Evolutionary conservation across 352 stramenopile species (phyloP).

Genomic region (Phytophthora brassicae): DNA sequence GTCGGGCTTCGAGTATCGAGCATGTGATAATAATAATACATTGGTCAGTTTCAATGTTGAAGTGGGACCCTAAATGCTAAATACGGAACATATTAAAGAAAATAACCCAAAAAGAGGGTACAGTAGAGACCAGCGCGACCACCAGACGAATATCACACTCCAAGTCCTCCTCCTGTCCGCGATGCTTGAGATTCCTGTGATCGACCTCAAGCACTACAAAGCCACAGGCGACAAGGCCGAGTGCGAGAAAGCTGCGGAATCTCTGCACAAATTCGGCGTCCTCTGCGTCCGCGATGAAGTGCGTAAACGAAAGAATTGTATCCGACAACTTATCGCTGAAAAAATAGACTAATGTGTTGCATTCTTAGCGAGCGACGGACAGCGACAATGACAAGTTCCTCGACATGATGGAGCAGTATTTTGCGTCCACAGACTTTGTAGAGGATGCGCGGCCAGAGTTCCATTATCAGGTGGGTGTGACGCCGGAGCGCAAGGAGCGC

Average conservation of each 20-base stretch:
- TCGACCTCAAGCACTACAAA: conserved; percentile 85
- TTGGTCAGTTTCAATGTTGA: no score
- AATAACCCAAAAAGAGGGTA: no score
- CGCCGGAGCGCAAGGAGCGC: conserved; percentile 81
- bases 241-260: conserved; percentile 77
- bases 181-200: conserved; percentile 80
- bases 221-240: conserved; percentile 61
- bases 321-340: no score
- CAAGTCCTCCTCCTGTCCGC: not conserved
- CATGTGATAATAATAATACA: no score
- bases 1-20: no score
- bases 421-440: conserved; percentile 85
- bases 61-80: no score
- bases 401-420: conserved; percentile 94
- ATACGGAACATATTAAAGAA: no score
- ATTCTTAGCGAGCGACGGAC: conserved; percentile 55
- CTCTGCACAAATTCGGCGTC: conserved; percentile 85
- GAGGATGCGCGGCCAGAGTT: conserved; percentile 88
- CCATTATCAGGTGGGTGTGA: conserved; percentile 91
- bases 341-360: conserved; percentile 4
- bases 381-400: conserved; percentile 87
- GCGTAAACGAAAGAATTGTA: not conserved
- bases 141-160: conserved; percentile 3
- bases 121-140: no score
- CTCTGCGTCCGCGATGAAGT: conserved; percentile 82